These are phyloP conservation scores for Oenanthe javanica DNA, from an alignment of 140 eudicot genomes.

Conservation along the genomic window DNA sequence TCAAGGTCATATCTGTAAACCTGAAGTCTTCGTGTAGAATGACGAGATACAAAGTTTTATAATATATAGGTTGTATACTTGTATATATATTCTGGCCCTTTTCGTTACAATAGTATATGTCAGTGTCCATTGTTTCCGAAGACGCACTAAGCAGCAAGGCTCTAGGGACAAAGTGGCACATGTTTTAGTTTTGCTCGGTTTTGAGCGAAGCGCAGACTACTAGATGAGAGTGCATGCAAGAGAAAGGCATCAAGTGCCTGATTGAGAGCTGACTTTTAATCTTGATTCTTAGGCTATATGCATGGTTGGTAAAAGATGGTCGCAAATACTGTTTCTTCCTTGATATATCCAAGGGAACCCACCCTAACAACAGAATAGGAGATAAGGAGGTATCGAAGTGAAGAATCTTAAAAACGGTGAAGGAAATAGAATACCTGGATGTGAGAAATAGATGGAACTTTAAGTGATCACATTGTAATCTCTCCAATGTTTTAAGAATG, in stretches of 20 bases:
- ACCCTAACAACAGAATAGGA: too few species aligned
- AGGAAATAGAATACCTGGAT: not conserved
- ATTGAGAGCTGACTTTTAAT: not conserved
- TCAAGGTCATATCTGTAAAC: not conserved
- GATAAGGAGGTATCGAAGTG: too few species aligned
- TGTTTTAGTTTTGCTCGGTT: not conserved
- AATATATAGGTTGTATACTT: not conserved
- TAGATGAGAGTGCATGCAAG: not conserved
- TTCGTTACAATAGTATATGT: not conserved
- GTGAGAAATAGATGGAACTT: not conserved
- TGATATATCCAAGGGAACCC: too few species aligned
- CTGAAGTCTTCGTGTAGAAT: not conserved
- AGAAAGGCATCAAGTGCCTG: not conserved
- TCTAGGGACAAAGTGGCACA: not conserved
- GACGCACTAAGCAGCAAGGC: not conserved
- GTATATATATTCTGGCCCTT: too few species aligned
- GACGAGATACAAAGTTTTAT: not conserved
- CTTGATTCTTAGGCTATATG: too few species aligned
- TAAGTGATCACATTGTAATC: not conserved
- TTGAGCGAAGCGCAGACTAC: not conserved
- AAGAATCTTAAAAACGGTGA: too few species aligned
- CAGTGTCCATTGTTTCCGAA: not conserved
- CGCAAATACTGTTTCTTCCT: too few species aligned
- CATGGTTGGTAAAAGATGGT: too few species aligned
- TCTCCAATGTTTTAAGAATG: not conserved